Percentiles rank a stretch among this genome's conserved stretches.
Evolutionary conservation across 2,329 filamentous ascomycete species (phyloP).

Genomic region (Aspergillus novoparasiticus): DNA sequence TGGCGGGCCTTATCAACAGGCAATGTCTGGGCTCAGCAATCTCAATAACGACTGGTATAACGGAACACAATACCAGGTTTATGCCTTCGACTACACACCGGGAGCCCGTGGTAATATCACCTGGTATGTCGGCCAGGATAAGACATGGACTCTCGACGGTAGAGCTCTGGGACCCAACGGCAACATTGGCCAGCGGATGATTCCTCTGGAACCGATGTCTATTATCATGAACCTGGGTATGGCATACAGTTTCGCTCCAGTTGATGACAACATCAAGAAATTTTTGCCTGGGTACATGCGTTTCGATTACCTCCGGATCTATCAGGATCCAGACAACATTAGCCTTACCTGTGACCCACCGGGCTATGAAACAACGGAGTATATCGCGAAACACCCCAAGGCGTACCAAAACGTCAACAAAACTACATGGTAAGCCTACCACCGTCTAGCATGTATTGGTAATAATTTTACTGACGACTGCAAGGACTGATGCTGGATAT

Average conservation of each 20-base stretch:
- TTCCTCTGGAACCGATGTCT: slow-evolving; percentile 69
- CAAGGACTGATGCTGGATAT: slow-evolving; percentile 48
- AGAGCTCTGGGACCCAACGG: slow-evolving; percentile 67
- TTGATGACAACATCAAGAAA: slow-evolving; percentile 60
- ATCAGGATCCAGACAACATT: slow-evolving; percentile 62
- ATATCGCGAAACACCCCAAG: slow-evolving; percentile 64
- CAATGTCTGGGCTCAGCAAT: slow-evolving; percentile 62
- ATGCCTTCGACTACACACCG: slow-evolving; percentile 65
- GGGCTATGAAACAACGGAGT: slow-evolving; percentile 67
- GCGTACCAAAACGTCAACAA: slow-evolving; percentile 66
- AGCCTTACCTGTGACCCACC: slow-evolving; percentile 68
- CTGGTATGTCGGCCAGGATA: slow-evolving; percentile 69
- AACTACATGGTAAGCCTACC: slow-evolving; percentile 59
- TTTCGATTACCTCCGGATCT: slow-evolving; percentile 71
- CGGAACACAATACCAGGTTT: slow-evolving; percentile 63
- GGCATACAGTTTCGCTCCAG: slow-evolving; percentile 64
- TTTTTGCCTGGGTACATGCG: slow-evolving; percentile 67
- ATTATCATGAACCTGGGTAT: slow-evolving; percentile 72
- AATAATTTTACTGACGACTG: slow-evolving; percentile 7
- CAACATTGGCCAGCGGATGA: slow-evolving; percentile 66
- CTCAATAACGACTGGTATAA: slow-evolving; percentile 70
- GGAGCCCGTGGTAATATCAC: slow-evolving; percentile 63
- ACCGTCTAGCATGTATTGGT: too few species aligned
- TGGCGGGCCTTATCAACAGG: slow-evolving; percentile 65
- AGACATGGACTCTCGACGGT: slow-evolving; percentile 65